Evolutionary conservation across 2,329 filamentous ascomycete genomes (phyloP).

Genomic region (Neoscytalidium dimidiatum): DNA sequence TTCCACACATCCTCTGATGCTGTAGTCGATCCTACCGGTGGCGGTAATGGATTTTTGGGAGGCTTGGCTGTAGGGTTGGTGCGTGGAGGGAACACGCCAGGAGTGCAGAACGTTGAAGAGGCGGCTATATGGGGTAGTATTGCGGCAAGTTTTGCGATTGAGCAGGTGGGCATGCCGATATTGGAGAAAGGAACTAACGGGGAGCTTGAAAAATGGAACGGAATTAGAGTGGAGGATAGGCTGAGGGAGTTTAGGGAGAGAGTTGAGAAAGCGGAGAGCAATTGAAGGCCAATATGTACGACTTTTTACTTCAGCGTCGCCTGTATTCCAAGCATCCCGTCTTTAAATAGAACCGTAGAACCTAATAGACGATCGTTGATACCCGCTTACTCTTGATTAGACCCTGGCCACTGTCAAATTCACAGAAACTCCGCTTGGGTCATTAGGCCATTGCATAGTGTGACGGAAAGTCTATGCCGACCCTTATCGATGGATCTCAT

Average conservation of each 20-base stretch:
- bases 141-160: conserved; percentile 88
- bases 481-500: not conserved
- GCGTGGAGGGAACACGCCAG: conserved; percentile 50
- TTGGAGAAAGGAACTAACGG: conserved; percentile 39
- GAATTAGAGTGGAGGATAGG: conserved; percentile 43
- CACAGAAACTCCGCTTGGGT: not conserved
- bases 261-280: conserved; percentile 28
- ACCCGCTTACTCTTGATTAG: not conserved
- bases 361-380: conserved; percentile 16
- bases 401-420: not conserved
- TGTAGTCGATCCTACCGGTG: conserved; percentile 91
- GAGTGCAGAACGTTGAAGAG: conserved; percentile 57
- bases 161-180: conserved; percentile 83
- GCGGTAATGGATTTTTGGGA: conserved; percentile 85
- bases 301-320: conserved; percentile 32
- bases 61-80: conserved; percentile 60
- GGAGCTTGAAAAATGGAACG: conserved; percentile 51
- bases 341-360: conserved; percentile 1
- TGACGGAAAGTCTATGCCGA: not conserved
- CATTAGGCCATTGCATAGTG: not conserved
- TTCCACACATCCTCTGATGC: conserved; percentile 60
- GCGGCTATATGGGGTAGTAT: conserved; percentile 78
- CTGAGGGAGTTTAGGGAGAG: conserved; percentile 43
- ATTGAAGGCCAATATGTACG: conserved; percentile 34
- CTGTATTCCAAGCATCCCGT: conserved; percentile 22